These are phyloP conservation scores for Irpex lacteus DNA, from an alignment of 1,284 basidiomycete genomes.

Conservation along the genomic window DNA sequence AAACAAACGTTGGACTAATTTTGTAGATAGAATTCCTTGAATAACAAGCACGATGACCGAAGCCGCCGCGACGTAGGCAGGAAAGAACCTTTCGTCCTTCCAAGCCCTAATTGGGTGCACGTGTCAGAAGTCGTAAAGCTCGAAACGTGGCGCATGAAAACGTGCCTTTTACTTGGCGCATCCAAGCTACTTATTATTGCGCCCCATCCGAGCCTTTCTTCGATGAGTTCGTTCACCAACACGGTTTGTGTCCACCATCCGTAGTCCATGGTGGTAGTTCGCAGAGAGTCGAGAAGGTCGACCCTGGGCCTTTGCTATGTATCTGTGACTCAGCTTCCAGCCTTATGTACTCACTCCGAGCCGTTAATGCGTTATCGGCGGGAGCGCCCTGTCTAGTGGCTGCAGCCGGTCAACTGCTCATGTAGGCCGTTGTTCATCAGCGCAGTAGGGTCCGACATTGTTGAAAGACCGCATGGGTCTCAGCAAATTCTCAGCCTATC, in stretches of 20 bases:
- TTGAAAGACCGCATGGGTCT: background rate
- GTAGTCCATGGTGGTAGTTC: slow-evolving; percentile 4
- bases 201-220: background rate
- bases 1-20: slow-evolving; percentile 10
- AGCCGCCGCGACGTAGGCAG: slow-evolving; percentile 19
- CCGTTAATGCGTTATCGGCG: no score
- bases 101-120: slow-evolving; percentile 15
- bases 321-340: no score
- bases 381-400: no score
- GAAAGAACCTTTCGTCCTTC: slow-evolving; percentile 19
- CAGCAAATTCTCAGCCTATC: background rate
- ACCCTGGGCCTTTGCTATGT: background rate
- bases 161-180: background rate
- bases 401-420: no score
- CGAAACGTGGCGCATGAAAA: background rate
- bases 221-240: background rate
- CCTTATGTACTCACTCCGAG: background rate
- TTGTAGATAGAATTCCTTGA: slow-evolving; percentile 14
- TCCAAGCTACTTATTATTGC: background rate
- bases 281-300: background rate
- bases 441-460: background rate
- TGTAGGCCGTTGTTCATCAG: background rate
- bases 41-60: slow-evolving; percentile 17
- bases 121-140: background rate
- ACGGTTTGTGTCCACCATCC: slow-evolving; percentile 1